Evolutionary conservation across 768 basidiomycete species (phyloP).

Genomic region (Boletus rex-veris): DNA sequence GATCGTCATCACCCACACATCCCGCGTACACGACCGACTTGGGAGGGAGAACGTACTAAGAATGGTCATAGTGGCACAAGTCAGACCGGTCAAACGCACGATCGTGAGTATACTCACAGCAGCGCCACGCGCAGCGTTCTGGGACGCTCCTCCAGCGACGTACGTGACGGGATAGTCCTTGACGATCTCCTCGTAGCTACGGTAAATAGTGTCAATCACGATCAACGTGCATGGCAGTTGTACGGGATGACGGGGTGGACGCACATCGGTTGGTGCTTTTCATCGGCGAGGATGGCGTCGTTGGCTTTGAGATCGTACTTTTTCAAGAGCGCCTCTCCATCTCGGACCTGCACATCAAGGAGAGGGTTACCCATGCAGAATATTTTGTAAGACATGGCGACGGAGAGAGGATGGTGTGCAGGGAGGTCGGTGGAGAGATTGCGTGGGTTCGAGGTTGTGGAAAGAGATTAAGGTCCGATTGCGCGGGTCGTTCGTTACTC

Average conservation of each 20-base stretch:
- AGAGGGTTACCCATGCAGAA: constrained; percentile 96
- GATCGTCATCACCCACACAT: constrained; percentile 89
- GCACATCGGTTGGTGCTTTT: constrained; percentile 84
- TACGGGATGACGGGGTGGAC: neutral
- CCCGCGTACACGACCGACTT: constrained; percentile 91
- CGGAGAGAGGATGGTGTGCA: constrained; percentile 3
- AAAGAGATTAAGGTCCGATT: neutral
- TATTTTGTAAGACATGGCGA: constrained; percentile 56
- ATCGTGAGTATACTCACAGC: constrained; percentile 57
- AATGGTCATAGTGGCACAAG: neutral
- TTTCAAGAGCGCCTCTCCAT: constrained; percentile 78
- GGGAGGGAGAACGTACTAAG: constrained; percentile 84
- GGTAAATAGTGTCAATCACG: neutral
- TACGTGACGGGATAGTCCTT: constrained; percentile 75
- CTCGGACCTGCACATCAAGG: constrained; percentile 90
- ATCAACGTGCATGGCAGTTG: neutral
- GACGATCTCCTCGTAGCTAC: constrained; percentile 86
- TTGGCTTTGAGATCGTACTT: constrained; percentile 92
- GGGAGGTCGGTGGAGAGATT: constrained; percentile 13
- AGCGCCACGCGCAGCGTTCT: constrained; percentile 95
- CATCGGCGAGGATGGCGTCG: constrained; percentile 92
- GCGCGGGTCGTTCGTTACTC: neutral
- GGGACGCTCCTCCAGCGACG: constrained; percentile 95
- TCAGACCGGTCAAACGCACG: neutral
- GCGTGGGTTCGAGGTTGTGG: constrained; percentile 4